Evolutionary conservation across 257 asterid species (phyloP).

Genomic region (Nicotiana undulata): DNA sequence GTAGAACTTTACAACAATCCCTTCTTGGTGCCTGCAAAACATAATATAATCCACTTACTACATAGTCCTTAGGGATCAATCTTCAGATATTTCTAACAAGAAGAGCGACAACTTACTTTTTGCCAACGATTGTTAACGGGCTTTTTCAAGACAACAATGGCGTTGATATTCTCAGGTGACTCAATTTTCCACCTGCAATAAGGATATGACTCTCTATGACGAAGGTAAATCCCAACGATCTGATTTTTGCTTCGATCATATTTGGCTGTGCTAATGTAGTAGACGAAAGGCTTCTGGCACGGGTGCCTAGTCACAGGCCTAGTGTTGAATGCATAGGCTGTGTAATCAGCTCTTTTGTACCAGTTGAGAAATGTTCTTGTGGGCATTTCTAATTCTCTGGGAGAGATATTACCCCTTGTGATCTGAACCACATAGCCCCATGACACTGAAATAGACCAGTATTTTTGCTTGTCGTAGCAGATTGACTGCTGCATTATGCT

Average conservation of each 20-base stretch:
- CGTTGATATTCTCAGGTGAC: constrained; percentile 39
- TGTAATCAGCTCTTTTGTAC: constrained; percentile 70
- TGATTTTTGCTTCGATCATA: constrained; percentile 48
- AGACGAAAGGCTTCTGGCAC: constrained; percentile 72
- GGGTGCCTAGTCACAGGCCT: constrained; percentile 81
- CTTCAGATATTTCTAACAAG: neutral
- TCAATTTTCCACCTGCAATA: constrained; percentile 56
- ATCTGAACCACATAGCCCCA: constrained; percentile 85
- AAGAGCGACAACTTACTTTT: constrained; percentile 27
- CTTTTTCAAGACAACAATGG: constrained; percentile 58
- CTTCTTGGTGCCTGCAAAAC: constrained; percentile 26
- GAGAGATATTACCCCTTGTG: constrained; percentile 59
- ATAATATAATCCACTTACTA: neutral
- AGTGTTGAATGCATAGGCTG: constrained; percentile 81
- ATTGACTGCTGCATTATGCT: constrained; percentile 76
- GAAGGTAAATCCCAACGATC: constrained; percentile 51
- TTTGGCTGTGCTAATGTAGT: constrained; percentile 43
- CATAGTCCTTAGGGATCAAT: neutral
- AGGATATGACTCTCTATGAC: constrained; percentile 43
- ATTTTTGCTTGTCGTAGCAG: constrained; percentile 54
- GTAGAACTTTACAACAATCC: constrained; percentile 9
- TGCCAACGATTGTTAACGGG: constrained; percentile 57
- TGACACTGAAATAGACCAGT: constrained; percentile 70
- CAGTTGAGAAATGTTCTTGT: constrained; percentile 75
- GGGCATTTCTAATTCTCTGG: constrained; percentile 78